Conservation (phyloP, 1,284 basidiomycete genomes). For the Fistulina hepatica region DNA sequence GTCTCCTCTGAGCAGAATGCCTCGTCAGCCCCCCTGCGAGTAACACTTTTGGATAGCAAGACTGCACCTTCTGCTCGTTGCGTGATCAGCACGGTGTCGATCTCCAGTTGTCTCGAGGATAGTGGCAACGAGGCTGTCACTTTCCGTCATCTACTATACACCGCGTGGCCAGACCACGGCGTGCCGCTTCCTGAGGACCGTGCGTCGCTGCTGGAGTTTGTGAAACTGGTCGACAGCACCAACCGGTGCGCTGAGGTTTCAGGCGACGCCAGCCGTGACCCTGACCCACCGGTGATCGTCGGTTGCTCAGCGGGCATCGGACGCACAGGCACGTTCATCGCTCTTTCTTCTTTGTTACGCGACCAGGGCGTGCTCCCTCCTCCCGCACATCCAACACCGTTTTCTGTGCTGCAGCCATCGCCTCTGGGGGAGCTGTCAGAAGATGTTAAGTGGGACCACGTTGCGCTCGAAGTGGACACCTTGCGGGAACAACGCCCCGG, state of each 20-base stretch:
- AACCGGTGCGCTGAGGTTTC: conserved; percentile 39
- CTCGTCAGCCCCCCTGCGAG: conserved; percentile 34
- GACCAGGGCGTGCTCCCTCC: conserved; percentile 38
- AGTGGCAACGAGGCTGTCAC: conserved; percentile 27
- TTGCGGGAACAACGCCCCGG: conserved; percentile 69
- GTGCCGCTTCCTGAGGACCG: conserved; percentile 51
- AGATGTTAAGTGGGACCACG: conserved; percentile 43
- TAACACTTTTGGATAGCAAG: conserved; percentile 39
- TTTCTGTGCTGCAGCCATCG: conserved; percentile 29
- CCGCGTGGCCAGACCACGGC: conserved; percentile 78
- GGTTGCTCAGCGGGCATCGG: conserved; percentile 88
- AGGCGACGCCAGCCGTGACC: conserved; percentile 23
- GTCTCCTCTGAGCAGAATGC: conserved; percentile 36
- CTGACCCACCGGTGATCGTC: conserved; percentile 68
- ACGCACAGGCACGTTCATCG: conserved; percentile 81
- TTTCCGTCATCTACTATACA: conserved; percentile 65
- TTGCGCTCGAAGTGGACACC: conserved; percentile 63
- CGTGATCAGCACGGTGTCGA: conserved; percentile 40
- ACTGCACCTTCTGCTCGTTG: conserved; percentile 45
- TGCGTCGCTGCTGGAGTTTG: conserved; percentile 46
- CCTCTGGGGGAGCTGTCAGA: conserved; percentile 44
- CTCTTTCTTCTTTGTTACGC: conserved; percentile 63
- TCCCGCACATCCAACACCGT: conserved; percentile 20
- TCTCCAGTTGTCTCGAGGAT: conserved; percentile 20
- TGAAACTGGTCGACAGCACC: conserved; percentile 45